Evolutionary conservation across 768 basidiomycete species (phyloP), one percentile per base, ranked within the genome.

Genomic region (Suillus spraguei): DNA sequence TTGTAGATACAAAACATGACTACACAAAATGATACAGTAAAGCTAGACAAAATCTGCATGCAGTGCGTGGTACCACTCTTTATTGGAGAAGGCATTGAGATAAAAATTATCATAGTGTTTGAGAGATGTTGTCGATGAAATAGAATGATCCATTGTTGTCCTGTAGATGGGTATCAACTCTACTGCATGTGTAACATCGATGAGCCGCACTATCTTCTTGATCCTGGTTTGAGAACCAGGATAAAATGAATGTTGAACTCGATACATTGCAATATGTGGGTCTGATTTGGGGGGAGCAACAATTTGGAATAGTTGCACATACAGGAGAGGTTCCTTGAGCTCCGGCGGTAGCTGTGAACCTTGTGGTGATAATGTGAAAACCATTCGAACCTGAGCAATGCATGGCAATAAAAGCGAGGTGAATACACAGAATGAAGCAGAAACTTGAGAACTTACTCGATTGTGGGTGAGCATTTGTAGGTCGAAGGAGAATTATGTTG

Each of bases 351-450:
- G 36, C n/a, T 35, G 39, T 6, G 28, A 60, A 42, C 39, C 13
- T 58, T 8, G 58, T 8, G 24, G 54, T 1, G 4, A n/a, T 7
- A 46, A n/a, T 47, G 54, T 32, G 33, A 72, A 65, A 13, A 70
- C 61, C 9, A 65, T 58, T 4, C 70, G 54, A 20, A 70, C 60
- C 60, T 69, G 66, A 13, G 66, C 68, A 7, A 70, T 39, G 3
- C 54, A 64, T 47, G 22, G 22, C 5, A 13, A 39, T 42, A 24
- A 28, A n/a, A 42, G 44, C 17, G 17, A 42, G 24, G 36, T 44
- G 22, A 62, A 32, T 58, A 56, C 0, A 4, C 10, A 16, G 3
- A 20, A 52, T 60, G 17, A 33, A 47, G 5, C 20, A 28, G n/a
- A 0, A 60, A 41, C 6, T 35, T 60, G 44, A 38, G 14, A 55